Conservation (phyloP, 768 basidiomycete species). For the Coprinopsis cinerea region DNA sequence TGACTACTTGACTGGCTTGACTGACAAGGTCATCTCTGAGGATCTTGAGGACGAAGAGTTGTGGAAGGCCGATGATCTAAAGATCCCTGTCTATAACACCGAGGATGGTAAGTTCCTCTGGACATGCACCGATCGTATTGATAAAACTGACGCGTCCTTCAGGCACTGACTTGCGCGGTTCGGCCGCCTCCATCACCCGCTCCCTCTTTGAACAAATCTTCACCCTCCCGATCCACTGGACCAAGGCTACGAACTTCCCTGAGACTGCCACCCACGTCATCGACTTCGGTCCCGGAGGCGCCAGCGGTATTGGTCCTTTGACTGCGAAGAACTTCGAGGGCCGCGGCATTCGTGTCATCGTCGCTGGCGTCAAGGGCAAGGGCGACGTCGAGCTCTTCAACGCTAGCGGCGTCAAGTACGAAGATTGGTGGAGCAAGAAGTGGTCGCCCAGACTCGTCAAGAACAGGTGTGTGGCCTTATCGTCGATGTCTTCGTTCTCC, state of each 20-base stretch:
- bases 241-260: conserved; percentile 84
- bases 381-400: conserved; percentile 85
- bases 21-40: conserved; percentile 69
- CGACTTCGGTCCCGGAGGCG: conserved; percentile 94
- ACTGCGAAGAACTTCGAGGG: conserved; percentile 91
- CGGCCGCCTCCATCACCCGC: conserved; percentile 69
- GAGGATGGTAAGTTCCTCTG: conserved; percentile 61
- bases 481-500: conserved; percentile 1
- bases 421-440: conserved; percentile 90
- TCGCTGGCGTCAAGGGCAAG: conserved; percentile 86
- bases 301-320: conserved; percentile 88
- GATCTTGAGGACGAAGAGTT: conserved; percentile 76
- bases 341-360: conserved; percentile 84
- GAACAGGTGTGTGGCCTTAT: conserved; percentile 60
- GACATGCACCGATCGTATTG: conserved; percentile 4
- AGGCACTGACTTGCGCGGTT: conserved; percentile 82
- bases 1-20: conserved; percentile 66
- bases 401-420: conserved; percentile 56
- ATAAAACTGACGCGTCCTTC: conserved; percentile 15
- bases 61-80: conserved; percentile 63
- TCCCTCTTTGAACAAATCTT: conserved; percentile 94
- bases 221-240: conserved; percentile 89
- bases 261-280: conserved; percentile 88
- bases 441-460: conserved; percentile 82
- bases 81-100: conserved; percentile 86